Evolutionary conservation across 495 filamentous ascomycete species (phyloP), one percentile per base, ranked within the genome.

Genomic region (Bacidia gigantensis): DNA sequence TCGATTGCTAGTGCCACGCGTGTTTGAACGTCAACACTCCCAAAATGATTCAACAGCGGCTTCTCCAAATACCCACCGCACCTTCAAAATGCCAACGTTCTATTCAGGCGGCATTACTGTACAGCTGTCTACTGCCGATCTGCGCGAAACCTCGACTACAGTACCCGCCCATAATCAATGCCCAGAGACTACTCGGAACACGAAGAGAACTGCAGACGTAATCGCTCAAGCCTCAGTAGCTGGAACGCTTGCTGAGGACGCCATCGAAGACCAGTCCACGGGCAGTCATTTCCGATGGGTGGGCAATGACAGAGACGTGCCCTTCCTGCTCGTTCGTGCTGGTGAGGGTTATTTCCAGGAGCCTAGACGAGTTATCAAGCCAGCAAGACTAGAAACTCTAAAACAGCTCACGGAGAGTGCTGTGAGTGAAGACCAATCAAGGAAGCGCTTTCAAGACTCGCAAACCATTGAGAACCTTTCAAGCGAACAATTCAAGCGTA

Each of bases 241-340:
- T 21, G 48, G 46, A 1, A 54, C 50, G 2, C 53, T 61, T 1
- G 38, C 46, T 1, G 56, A 58, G 51, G 38, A 24, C 20, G 18
- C 40, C 1, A 26, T 61, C 2, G 35, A 5, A 5, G 29, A 21
- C 11, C 21, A 54, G 3, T 32, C 43, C 2, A 46, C 51, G 38
- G 53, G 49, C 38, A 47, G 23, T 12, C 44, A 26, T 24, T 17
- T 62, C 26, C 58, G 52, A 18, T 68, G 65, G 32, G 21, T 67
- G 1, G 65, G 65, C 5, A 32, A 41, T 10, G 9, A 59, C 18
- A 26, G 53, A 29, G 51, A 64, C 40, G 50, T 67, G 42, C 65
- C 65, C 1, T 59, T 68, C 32, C 58, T 58, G 41, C 52, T 65
- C 47, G 61, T 64, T 17, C 58, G 57, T 18, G 62, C 62, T 21